These are phyloP conservation scores for Phialophora macrospora DNA, from an alignment of 2,329 filamentous ascomycete species.

Conservation along the genomic window DNA sequence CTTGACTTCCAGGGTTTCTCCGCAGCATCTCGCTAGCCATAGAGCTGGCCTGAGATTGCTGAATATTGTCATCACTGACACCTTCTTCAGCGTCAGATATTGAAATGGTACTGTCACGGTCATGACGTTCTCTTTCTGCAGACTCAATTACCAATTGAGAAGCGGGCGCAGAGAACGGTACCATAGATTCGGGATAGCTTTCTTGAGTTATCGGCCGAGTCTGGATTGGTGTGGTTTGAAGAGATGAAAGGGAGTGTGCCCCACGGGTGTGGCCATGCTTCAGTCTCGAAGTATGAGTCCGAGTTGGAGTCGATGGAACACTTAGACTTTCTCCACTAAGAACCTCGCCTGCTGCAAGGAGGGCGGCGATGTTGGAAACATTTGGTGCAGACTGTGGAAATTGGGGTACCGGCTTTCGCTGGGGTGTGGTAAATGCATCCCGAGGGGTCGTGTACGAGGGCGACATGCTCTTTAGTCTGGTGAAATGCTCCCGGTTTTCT, in stretches of 20 bases:
- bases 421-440: slow-evolving; percentile 53
- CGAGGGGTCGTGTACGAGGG: slow-evolving; percentile 68
- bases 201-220: slow-evolving; percentile 57
- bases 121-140: slow-evolving; percentile 59
- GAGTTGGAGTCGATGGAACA: slow-evolving; percentile 71
- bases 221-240: slow-evolving; percentile 75
- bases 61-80: slow-evolving; percentile 66
- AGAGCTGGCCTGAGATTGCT: slow-evolving; percentile 77
- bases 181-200: slow-evolving; percentile 35
- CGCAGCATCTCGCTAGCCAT: slow-evolving; percentile 76
- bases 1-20: slow-evolving; percentile 54
- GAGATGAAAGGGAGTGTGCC: slow-evolving; percentile 80
- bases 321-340: slow-evolving; percentile 77
- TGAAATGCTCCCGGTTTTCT: slow-evolving; percentile 87
- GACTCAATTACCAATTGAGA: slow-evolving; percentile 42
- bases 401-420: slow-evolving; percentile 49
- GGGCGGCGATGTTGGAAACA: slow-evolving; percentile 68
- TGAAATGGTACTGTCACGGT: slow-evolving; percentile 85
- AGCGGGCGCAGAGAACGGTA: slow-evolving; percentile 39
- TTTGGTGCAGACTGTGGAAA: slow-evolving; percentile 46
- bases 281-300: slow-evolving; percentile 56
- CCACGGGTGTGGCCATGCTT: slow-evolving; percentile 71
- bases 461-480: slow-evolving; percentile 59
- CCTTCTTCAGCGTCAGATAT: slow-evolving; percentile 62
- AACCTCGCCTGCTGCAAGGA: slow-evolving; percentile 75